phyloP scores from a whole-genome alignment of 2,329 filamentous ascomycete species.

The Ophiostoma piceae region DNA sequence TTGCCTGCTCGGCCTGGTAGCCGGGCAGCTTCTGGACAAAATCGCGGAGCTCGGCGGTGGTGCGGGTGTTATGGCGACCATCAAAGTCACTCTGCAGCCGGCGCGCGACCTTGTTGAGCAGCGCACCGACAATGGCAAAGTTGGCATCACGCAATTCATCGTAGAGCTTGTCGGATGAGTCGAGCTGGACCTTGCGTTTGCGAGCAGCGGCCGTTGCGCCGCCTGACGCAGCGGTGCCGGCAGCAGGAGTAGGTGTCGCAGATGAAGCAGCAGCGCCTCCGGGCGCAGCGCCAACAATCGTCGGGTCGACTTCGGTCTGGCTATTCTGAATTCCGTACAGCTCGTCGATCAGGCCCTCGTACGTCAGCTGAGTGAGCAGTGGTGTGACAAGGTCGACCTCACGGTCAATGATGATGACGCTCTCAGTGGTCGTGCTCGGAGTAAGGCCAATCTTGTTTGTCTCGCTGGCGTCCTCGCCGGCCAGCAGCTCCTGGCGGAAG shows the following conservation, averaged over 20 bases:
- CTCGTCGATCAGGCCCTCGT: slow-evolving; percentile 93
- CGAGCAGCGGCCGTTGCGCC: slow-evolving; percentile 35
- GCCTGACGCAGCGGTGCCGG: slow-evolving; percentile 37
- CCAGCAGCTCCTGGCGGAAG: slow-evolving; percentile 84
- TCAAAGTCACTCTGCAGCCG: slow-evolving; percentile 83
- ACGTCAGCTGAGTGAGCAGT: slow-evolving; percentile 89
- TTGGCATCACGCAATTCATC: slow-evolving; percentile 84
- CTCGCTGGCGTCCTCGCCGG: slow-evolving; percentile 67
- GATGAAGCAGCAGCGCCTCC: slow-evolving; percentile 29
- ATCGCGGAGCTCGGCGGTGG: slow-evolving; percentile 83
- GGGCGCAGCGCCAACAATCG: slow-evolving; percentile 64
- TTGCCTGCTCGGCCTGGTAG: slow-evolving; percentile 90
- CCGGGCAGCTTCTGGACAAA: slow-evolving; percentile 91
- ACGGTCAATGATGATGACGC: slow-evolving; percentile 88
- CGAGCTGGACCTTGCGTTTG: slow-evolving; percentile 83
- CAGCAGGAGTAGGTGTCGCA: slow-evolving; percentile 32
- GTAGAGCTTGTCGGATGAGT: slow-evolving; percentile 84
- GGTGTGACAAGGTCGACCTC: slow-evolving; percentile 91
- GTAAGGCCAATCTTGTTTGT: slow-evolving; percentile 62
- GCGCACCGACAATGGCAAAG: slow-evolving; percentile 85
- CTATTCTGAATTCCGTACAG: slow-evolving; percentile 88
- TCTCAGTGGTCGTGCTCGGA: slow-evolving; percentile 83
- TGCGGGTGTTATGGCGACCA: slow-evolving; percentile 76
- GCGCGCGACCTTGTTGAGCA: slow-evolving; percentile 85
- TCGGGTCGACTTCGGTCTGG: slow-evolving; percentile 86